Conservation (phyloP, 1,284 basidiomycete species). For the Melampsora larici-populina region DNA sequence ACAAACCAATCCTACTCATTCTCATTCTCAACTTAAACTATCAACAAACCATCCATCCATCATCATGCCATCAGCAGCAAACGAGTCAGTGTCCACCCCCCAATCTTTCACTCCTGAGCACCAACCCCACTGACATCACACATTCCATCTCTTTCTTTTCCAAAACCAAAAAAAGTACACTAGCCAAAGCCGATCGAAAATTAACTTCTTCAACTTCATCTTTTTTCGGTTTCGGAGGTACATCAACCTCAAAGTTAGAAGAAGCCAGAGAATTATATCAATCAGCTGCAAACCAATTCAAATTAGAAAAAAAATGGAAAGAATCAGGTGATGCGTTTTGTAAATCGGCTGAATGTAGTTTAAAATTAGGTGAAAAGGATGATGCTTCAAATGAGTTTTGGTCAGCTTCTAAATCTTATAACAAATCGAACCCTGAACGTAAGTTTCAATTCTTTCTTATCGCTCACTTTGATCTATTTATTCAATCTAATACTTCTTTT, state of each 20-base stretch:
- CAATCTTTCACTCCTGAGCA: not conserved
- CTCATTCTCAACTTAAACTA: no score
- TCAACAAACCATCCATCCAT: not conserved
- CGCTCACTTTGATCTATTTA: not conserved
- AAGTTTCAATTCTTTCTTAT: conserved; percentile 51
- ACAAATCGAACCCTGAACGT: conserved; percentile 79
- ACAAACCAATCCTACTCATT: no score
- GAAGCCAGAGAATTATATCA: conserved; percentile 43
- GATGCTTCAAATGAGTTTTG: conserved; percentile 97
- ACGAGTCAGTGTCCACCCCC: not conserved
- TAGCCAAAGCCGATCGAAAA: conserved; percentile 40
- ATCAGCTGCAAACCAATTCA: conserved; percentile 84
- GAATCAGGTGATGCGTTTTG: conserved; percentile 84
- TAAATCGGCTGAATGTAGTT: conserved; percentile 83
- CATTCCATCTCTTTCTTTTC: not conserved
- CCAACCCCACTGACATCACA: not conserved
- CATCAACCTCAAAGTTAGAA: conserved; percentile 60
- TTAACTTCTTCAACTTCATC: conserved; percentile 19
- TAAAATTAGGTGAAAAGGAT: conserved; percentile 76
- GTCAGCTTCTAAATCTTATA: conserved; percentile 92
- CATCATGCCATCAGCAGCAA: conserved; percentile 3
- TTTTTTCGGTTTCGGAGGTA: conserved; percentile 74
- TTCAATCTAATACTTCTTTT: no score
- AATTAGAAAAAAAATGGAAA: conserved; percentile 86
- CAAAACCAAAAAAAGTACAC: conserved; percentile 6